These are phyloP conservation scores for Rhodotorula sp. DNA, from an alignment of 1,284 basidiomycete species.

Conservation along the genomic window DNA sequence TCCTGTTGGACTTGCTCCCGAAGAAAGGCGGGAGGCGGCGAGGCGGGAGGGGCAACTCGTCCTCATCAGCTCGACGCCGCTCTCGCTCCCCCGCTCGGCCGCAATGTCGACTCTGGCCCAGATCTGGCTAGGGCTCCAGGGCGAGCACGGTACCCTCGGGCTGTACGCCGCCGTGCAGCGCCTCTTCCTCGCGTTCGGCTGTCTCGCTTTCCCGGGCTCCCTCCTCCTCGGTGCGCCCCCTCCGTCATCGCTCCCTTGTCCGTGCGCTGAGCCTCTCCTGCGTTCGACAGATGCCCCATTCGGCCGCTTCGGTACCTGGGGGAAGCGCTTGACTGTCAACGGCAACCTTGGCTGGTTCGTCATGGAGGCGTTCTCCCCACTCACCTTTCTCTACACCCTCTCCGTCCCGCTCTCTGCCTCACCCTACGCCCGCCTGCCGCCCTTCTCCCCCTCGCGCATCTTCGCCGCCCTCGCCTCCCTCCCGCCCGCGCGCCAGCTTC, in stretches of 20 bases:
- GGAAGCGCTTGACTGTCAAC: constrained; percentile 31
- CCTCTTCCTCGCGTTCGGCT: constrained; percentile 15
- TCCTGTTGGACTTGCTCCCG: background rate
- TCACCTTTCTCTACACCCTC: constrained; percentile 35
- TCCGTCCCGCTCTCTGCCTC: constrained; percentile 22
- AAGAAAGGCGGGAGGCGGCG: too few species aligned
- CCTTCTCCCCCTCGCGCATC: background rate
- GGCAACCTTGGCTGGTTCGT: constrained; percentile 49
- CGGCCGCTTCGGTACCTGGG: constrained; percentile 42
- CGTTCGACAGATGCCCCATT: constrained; percentile 48
- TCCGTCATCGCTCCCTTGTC: background rate
- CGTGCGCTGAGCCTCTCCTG: too few species aligned
- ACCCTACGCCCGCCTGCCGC: background rate
- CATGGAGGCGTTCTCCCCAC: constrained; percentile 44
- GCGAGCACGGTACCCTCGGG: constrained; percentile 20
- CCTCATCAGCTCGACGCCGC: background rate
- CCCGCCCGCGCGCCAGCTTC: constrained; percentile 22
- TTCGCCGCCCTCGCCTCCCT: background rate
- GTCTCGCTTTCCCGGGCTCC: constrained; percentile 6
- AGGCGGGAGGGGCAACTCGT: background rate
- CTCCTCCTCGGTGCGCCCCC: constrained; percentile 28
- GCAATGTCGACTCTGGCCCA: background rate
- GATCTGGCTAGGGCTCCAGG: background rate
- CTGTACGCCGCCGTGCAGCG: constrained; percentile 21
- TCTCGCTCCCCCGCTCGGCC: background rate